These are phyloP conservation scores for Paracamarosporium sp. DNA, from an alignment of 2,329 filamentous ascomycete genomes.

Conservation along the genomic window DNA sequence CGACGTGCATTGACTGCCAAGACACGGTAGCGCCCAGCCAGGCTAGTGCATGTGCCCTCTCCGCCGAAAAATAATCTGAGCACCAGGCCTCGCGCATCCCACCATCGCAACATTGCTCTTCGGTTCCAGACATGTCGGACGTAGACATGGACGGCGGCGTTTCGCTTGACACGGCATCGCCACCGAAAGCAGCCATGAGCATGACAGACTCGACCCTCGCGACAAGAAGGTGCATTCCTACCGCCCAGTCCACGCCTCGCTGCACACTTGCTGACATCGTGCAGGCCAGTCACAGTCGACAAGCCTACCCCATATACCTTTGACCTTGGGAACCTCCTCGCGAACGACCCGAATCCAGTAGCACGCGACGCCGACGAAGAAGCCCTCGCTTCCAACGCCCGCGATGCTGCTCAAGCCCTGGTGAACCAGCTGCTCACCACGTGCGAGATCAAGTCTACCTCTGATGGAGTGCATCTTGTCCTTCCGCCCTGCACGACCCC, in stretches of 20 bases:
- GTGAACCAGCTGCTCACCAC: constrained; percentile 94
- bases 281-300: constrained; percentile 49
- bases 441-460: constrained; percentile 76
- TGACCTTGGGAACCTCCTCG: constrained; percentile 86
- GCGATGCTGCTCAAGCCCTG: constrained; percentile 88
- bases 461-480: constrained; percentile 75
- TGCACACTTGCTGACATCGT: constrained; percentile 3
- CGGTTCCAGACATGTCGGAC: constrained; percentile 29
- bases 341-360: constrained; percentile 85
- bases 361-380: constrained; percentile 66
- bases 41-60: constrained; percentile 5
- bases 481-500: constrained; percentile 74
- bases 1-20: too few relatives aligned
- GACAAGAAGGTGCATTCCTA: constrained; percentile 35
- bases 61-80: constrained; percentile 23
- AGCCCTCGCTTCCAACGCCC: constrained; percentile 74
- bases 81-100: constrained; percentile 6
- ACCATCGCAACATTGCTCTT: background rate
- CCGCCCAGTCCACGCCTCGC: background rate
- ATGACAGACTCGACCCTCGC: constrained; percentile 42
- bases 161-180: constrained; percentile 34
- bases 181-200: constrained; percentile 31
- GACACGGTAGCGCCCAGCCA: constrained; percentile 14
- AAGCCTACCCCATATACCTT: constrained; percentile 93
- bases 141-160: constrained; percentile 40